Conservation (phyloP, 2,329 filamentous ascomycete species). For the Ascochyta viciae-villosae region DNA sequence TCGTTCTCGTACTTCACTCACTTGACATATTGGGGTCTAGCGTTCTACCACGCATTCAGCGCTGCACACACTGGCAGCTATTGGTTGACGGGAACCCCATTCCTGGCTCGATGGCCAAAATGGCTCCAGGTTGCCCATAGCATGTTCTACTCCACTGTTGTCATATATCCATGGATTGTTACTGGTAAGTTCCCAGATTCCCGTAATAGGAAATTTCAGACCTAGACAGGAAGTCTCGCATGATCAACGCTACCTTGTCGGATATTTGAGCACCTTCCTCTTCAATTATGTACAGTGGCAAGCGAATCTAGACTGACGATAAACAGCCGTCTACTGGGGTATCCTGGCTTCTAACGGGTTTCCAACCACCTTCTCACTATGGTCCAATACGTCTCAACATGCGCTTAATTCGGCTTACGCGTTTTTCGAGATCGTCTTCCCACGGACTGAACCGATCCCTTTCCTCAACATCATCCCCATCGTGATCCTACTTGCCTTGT, state of each 20-base stretch:
- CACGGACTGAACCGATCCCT: constrained; percentile 68
- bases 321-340: constrained; percentile 53
- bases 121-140: constrained; percentile 49
- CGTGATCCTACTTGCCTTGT: constrained; percentile 73
- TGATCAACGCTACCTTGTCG: not conserved
- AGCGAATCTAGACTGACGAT: constrained; percentile 20
- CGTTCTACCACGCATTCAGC: constrained; percentile 77
- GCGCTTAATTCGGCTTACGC: constrained; percentile 76
- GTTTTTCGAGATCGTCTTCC: constrained; percentile 75
- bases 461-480: constrained; percentile 73
- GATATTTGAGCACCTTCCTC: not conserved
- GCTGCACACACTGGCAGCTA: constrained; percentile 75
- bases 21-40: constrained; percentile 81
- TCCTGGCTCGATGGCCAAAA: constrained; percentile 48
- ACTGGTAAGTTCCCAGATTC: constrained; percentile 46
- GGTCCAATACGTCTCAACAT: constrained; percentile 76
- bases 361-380: constrained; percentile 44
- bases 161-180: constrained; percentile 53
- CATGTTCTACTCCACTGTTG: constrained; percentile 53
- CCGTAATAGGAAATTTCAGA: not conserved
- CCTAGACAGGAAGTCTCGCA: not conserved
- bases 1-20: constrained; percentile 85
- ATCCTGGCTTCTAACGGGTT: constrained; percentile 48
- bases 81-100: constrained; percentile 48
- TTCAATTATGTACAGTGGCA: not conserved